Evolutionary conservation across 768 basidiomycete genomes (phyloP), one percentile per base, ranked within the genome.

Genomic region (Tephrocybe sp.): DNA sequence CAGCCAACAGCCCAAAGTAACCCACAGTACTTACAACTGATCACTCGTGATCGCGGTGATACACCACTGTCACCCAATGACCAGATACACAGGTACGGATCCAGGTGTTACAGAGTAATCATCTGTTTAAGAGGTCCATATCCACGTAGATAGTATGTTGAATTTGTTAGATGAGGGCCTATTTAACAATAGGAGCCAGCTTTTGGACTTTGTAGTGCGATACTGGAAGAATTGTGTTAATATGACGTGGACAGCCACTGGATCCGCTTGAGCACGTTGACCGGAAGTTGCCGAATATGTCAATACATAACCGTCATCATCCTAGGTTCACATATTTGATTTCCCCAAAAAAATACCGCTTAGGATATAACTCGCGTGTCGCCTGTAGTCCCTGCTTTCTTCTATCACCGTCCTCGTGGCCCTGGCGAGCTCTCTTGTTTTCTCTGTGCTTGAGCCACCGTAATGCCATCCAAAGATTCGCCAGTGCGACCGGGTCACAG

Each of bases 381-480:
- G 22, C 31, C 41, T 41, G 55, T 37, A 26, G 49, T 53, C 45
- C n/a, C 37, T 51, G 46, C 37, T 37, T 24, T 9, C 19, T 47
- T 39, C 42, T 18, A 39, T 19, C 26, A 5, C 31, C 28, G 34
- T 31, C 35, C 31, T 44, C 28, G 25, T 43, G 38, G 31, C 27
- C 15, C 27, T 53, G 36, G 27, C 41, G n/a, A 31, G 25, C 34
- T 41, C 19, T 8, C 37, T 43, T 7, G n/a, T 22, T 24, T 25
- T 26, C 35, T 21, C 46, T 28, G 21, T 31, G 18, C 22, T 32
- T 16, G 16, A 43, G 18, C 32, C 36, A 19, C 40, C 16, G 27
- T 49, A 25, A 58, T 58, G 57, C 51, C 44, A 21, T 32, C 45
- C 25, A 58, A 51, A 37, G 57, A 58, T 36, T 52, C 51, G 5